Conservation (phyloP, 78 protist species). For the Dictyostelium citrinum region DNA sequence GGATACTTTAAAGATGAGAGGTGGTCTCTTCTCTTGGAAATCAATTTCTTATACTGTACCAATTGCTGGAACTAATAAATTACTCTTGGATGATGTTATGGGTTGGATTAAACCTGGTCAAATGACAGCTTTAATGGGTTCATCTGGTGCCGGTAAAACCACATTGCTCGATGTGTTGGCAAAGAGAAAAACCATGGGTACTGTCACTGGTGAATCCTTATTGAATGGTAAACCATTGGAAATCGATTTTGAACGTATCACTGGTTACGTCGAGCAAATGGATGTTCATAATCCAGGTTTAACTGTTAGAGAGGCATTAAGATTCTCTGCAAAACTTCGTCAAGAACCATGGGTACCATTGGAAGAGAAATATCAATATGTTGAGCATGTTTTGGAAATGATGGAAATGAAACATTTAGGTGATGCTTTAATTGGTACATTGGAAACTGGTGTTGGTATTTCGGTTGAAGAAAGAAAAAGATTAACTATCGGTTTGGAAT, state of each 20-base stretch:
- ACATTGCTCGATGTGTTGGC: conserved; percentile 90
- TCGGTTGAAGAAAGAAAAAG: conserved; percentile 82
- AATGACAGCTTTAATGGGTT: conserved; percentile 87
- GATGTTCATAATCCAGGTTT: conserved; percentile 72
- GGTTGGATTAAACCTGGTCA: conserved; percentile 78
- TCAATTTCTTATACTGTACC: conserved; percentile 69
- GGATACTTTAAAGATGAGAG: conserved; percentile 28
- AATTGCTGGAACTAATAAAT: conserved; percentile 17
- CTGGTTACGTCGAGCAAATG: conserved; percentile 84
- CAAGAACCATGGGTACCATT: conserved; percentile 47
- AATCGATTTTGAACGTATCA: conserved; percentile 76
- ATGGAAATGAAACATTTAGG: conserved; percentile 81
- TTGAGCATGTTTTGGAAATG: conserved; percentile 64
- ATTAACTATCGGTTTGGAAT: conserved; percentile 76
- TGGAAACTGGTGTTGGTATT: conserved; percentile 79
- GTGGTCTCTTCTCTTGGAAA: conserved; percentile 70
- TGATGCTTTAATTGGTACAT: conserved; percentile 79
- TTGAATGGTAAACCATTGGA: conserved; percentile 85
- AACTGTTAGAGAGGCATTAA: conserved; percentile 75
- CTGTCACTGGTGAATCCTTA: conserved; percentile 46
- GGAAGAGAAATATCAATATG: conserved; percentile 46
- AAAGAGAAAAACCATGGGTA: conserved; percentile 84
- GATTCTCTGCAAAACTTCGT: conserved; percentile 72
- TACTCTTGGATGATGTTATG: conserved; percentile 39
- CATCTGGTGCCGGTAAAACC: conserved; percentile 87